Evolutionary conservation across 2,329 filamentous ascomycete genomes (phyloP), one percentile per base, ranked within the genome.

Genomic region (Fusarium avenaceum): DNA sequence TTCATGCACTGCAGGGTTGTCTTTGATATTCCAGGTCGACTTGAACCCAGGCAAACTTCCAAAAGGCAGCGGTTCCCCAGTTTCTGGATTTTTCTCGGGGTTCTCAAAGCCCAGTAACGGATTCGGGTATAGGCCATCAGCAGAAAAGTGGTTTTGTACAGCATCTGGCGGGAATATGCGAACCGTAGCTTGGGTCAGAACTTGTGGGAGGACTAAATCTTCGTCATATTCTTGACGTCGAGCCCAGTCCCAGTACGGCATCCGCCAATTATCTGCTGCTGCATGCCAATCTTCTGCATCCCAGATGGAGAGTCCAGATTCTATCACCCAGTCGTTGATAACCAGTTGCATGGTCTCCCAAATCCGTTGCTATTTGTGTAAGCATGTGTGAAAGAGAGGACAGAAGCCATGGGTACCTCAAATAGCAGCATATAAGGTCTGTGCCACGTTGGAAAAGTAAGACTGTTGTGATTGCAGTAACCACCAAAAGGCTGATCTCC

Each of bases 361-460:
- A 0, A 62, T 22, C 1, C 35, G 48, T 61, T 67, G 60, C 65
- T 69, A 3, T 3, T 20, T 6, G 3, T 39, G 7, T 65, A n/a
- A 38, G 17, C 22, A 57, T 13, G 15, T 0, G 28, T 30, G 28
- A 30, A 13, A 2, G 7, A 20, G 2, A 24, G 4, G 9, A 10
- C 6, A 9, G 17, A 9, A 19, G n/a, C 8, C 7, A 38, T 19
- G 4, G 5, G 13, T 28, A 63, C 62, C 42, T 65, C 62, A 6
- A 65, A 67, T 4, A 65, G 62, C 0, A 50, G 14, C 63, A 69
- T 65, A 3, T 61, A 65, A 0, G 56, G 56, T 5, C 63, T 32
- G 3, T 69, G 59, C 63, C 65, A 67, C 6, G 54, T 48, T 3
- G 58, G 59, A 6, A 64, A 64, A 13, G 54, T 64, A 4, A 69